A percentile compares a stretch with the other conserved stretches of the same genome.
These are phyloP conservation scores for Penicillium ochrochloron DNA, from an alignment of 495 filamentous ascomycete genomes.

Conservation along the genomic window DNA sequence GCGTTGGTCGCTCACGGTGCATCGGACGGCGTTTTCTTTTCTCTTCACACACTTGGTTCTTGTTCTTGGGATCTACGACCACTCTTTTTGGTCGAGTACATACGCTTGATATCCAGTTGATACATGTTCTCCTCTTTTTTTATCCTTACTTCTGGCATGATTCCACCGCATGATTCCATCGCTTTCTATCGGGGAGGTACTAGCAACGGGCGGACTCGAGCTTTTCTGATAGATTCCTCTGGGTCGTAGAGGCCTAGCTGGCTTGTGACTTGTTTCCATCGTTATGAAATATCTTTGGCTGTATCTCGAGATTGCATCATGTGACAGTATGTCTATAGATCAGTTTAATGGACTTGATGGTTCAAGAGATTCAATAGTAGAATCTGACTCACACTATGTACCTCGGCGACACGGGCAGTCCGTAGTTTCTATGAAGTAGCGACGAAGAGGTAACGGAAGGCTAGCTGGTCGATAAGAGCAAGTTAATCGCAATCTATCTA, in stretches of 20 bases:
- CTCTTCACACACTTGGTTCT: not conserved
- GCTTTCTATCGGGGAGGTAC: not conserved
- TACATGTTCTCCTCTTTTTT: constrained; percentile 23
- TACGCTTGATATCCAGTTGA: constrained; percentile 45
- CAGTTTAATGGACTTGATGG: constrained; percentile 17
- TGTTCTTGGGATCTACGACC: constrained; percentile 12
- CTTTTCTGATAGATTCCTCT: constrained; percentile 19
- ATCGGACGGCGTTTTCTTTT: constrained; percentile 49
- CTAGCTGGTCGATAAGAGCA: not conserved
- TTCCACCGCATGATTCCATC: not conserved
- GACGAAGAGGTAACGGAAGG: not conserved
- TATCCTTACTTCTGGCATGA: constrained; percentile 10
- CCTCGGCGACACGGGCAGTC: not conserved
- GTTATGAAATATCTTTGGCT: not conserved
- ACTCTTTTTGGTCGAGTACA: constrained; percentile 32
- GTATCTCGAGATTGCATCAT: not conserved
- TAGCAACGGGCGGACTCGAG: not conserved
- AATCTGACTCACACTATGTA: not conserved
- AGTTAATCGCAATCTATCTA: not conserved
- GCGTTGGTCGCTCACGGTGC: constrained; percentile 38
- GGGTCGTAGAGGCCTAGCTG: constrained; percentile 7
- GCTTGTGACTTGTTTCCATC: not conserved
- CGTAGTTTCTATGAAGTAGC: not conserved
- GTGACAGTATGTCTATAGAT: constrained; percentile 22
- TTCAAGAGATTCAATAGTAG: constrained; percentile 9